phyloP scores from a whole-genome alignment of 257 asterid species.

The Mitragyna speciosa region DNA sequence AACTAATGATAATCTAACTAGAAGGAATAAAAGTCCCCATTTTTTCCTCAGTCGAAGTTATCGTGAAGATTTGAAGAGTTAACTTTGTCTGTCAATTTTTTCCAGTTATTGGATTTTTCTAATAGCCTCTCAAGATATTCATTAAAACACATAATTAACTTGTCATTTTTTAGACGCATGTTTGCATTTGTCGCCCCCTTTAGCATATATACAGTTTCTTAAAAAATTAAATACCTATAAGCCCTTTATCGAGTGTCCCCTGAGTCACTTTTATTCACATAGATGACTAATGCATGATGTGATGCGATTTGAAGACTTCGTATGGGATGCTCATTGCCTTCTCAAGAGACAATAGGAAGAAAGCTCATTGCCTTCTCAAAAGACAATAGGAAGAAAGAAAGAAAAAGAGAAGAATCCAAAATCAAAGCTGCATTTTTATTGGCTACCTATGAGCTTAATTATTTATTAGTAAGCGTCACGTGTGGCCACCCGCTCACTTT shows the following conservation, averaged over 20 bases:
- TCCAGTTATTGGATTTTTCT: too few species aligned
- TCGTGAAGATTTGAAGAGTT: too few species aligned
- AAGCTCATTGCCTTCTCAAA: not conserved
- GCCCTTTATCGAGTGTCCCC: too few species aligned
- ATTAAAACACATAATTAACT: too few species aligned
- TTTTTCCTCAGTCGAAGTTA: too few species aligned
- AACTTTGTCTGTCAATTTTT: too few species aligned
- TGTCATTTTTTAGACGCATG: too few species aligned
- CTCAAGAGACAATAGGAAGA: not conserved
- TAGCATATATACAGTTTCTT: too few species aligned
- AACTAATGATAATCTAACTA: not conserved
- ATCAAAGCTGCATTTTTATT: not conserved
- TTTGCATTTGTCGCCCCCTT: too few species aligned
- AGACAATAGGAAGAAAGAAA: not conserved
- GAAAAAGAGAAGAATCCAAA: constrained; percentile 13
- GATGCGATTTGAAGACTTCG: not conserved
- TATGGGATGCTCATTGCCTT: not conserved
- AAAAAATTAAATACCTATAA: too few species aligned
- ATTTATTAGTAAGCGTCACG: constrained; percentile 14
- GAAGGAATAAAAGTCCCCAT: not conserved
- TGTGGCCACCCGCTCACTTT: constrained; percentile 11
- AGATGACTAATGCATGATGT: not conserved
- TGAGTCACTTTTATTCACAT: too few species aligned
- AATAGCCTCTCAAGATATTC: too few species aligned
- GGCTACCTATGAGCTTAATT: not conserved